A percentile compares a stretch with the other conserved stretches of the same genome.
Evolutionary conservation across 2,329 filamentous ascomycete species (phyloP).

Genomic region (Alternaria sp.): DNA sequence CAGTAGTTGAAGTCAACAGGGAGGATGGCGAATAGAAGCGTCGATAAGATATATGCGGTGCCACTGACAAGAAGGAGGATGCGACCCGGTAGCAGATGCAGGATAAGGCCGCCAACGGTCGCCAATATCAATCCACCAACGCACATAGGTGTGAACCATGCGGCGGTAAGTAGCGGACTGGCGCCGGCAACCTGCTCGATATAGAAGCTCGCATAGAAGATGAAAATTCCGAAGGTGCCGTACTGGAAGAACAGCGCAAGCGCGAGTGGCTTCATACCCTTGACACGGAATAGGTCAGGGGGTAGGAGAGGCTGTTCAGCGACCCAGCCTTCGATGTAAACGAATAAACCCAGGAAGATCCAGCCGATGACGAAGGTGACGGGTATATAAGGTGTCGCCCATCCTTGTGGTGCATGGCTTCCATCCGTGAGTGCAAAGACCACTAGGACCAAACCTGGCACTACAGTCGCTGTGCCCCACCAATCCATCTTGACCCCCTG

Average conservation of each 20-base stretch:
- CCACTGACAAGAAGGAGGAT: conserved; percentile 42
- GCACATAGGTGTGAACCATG: conserved; percentile 48
- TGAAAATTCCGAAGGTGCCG: conserved; percentile 45
- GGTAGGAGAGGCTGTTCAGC: conserved; percentile 73
- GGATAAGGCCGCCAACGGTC: conserved; percentile 41
- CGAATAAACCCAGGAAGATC: conserved; percentile 63
- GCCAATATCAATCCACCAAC: conserved; percentile 44
- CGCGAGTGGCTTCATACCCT: conserved; percentile 62
- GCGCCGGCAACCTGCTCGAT: conserved; percentile 40
- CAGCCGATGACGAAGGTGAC: conserved; percentile 68
- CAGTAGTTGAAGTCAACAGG: conserved; percentile 43
- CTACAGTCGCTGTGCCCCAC: conserved; percentile 43
- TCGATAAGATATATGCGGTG: conserved; percentile 35
- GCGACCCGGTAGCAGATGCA: conserved; percentile 45
- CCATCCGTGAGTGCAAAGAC: conserved; percentile 79
- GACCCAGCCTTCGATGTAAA: conserved; percentile 76
- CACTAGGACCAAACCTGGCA: conserved; percentile 67
- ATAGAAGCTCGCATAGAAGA: conserved; percentile 50
- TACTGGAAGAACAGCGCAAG: conserved; percentile 55
- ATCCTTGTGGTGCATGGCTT: conserved; percentile 70
- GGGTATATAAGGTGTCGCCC: conserved; percentile 76
- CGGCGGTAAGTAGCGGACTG: conserved; percentile 37
- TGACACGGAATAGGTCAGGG: conserved; percentile 70
- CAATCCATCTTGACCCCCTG: conserved; percentile 46
- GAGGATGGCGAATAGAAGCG: conserved; percentile 45